Evolutionary conservation across 768 basidiomycete species (phyloP), one percentile per base, ranked within the genome.

Genomic region (Rhizopogon vulgaris): DNA sequence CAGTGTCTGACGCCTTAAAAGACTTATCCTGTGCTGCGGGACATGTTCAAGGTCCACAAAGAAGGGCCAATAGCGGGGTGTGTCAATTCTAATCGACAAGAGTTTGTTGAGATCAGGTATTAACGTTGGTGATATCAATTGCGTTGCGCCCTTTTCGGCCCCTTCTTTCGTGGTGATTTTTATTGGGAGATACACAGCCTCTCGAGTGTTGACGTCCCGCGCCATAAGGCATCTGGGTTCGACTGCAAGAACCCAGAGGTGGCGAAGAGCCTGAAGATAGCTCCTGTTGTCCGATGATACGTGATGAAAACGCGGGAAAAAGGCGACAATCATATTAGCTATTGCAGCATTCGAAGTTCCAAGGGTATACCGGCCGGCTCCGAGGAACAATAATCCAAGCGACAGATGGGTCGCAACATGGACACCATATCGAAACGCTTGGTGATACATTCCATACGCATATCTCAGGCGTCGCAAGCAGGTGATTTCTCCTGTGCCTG

Each of bases 21-120:
- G 76, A 6, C 78, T 75, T 41, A 80, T 78, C 45, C 81, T 80
- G 64, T 95, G 87, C 12, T 75, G 77, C 3, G 82, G 77, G 49
- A 84, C 77, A 38, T 81, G 72, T 38, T 82, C 77, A 17, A 88
- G 80, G 60, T 94, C 88, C 32, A 97, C 78, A 53, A 85, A 83
- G 69, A 94, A 88, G 0, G 94, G 87, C 90, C 92, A 96, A 67
- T 99, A 98, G 5, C 96, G 83, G 14, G 93, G 94, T 0, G 91
- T 96, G 61, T 97, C 94, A 22, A 94, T 85, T 41, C 87, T 77
- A 59, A 99, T 86, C 4, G 89, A 86, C 41, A 83, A 71, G 12
- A 98, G 74, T 52, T 79, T 83, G 63, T 89, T 84, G 56, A 97
- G 79, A 56, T 94, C 88, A 0, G 94, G 93, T 54, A 96, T 87